Conservation (phyloP, 192 early-diverging fungal genomes). For the Rhizophlyctis rosea region DNA sequence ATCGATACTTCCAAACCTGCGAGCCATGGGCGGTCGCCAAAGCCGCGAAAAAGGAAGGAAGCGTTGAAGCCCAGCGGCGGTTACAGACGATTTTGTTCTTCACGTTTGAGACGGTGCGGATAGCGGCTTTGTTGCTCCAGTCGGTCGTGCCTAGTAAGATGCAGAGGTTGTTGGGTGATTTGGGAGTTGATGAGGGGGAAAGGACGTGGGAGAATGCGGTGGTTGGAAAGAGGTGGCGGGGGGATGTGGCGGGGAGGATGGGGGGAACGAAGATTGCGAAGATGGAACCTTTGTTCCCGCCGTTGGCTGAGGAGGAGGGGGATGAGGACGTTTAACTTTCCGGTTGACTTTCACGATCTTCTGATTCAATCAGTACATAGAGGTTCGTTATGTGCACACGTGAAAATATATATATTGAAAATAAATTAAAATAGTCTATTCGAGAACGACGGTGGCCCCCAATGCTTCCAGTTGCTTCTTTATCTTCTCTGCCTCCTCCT, state of each 20-base stretch:
- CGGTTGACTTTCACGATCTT: no score
- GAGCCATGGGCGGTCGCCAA: constrained; percentile 79
- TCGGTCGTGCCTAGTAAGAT: constrained; percentile 85
- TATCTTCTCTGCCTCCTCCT: constrained; percentile 97
- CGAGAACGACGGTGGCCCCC: constrained; percentile 91
- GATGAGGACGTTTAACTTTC: no score
- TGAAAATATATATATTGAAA: no score
- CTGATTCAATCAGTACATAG: no score
- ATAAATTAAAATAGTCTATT: no score
- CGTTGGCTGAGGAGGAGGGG: no score
- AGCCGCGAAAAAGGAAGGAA: constrained; percentile 17
- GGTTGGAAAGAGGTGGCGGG: constrained; percentile 11
- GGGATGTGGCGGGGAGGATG: not conserved
- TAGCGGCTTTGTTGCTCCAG: constrained; percentile 71
- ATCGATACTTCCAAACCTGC: constrained; percentile 64
- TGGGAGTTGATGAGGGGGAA: constrained; percentile 56
- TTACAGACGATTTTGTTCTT: constrained; percentile 69
- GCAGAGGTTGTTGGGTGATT: constrained; percentile 57
- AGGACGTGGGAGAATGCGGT: constrained; percentile 57
- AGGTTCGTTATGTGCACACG: no score
- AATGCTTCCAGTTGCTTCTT: constrained; percentile 90
- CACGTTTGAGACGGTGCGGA: constrained; percentile 69
- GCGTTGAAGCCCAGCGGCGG: constrained; percentile 29
- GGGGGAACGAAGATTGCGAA: not conserved
- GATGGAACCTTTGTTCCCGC: not conserved